Base-by-base conservation (phyloP, 306 rosid genomes). In the Begonia peltatifolia region DNA sequence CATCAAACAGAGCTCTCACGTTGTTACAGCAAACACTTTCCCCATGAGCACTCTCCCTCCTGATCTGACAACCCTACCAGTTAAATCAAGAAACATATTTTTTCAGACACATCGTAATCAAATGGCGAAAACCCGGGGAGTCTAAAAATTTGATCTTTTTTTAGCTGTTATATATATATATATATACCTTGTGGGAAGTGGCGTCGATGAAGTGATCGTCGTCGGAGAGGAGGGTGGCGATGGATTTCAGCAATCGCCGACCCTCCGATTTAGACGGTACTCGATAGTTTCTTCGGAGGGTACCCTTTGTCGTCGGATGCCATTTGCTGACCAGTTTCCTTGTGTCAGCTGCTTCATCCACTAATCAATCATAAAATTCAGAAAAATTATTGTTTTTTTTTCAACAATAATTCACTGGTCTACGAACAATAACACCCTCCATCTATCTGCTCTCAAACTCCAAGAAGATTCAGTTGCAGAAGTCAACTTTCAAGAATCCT, bases 1-100 rank as follows among this genome's bases (percentile, higher is more conserved):
- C 97, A 53, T 89, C 97, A 42, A 89, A 85, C 58, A 89, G 79
- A 42, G 95, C 97, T 82, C 97, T 82, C 56, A 89, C 95, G 36
- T 89, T 85, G 81, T 82, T 89, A 75, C 97, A 85, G 61, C 97
- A 89, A 18, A 89, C 97, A 62, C 90, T 89, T 74, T 89, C 97
- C 62, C 97, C 97, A 68, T 89, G 97, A 55, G 97, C 95, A 58
- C 83, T 85, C 73, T 84, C 94, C 75, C 95, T 76, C 47, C 97
- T 76, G 62, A 89, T 85, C 69, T 89, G 97, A 55, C 97, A 89
- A 50, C 97, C 97, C 94, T 89, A 25, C 18, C 6, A 25, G 4
- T 25, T 25, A 25, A 25, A 25, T 25, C 35, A 6, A 6, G 6
- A 25, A 25, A 25, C 35, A 25, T 25, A 6, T 25, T 25, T 25